These are phyloP conservation scores for Melocanna baccifera DNA, from an alignment of 176 grass and related monocot genomes.

Conservation along the genomic window DNA sequence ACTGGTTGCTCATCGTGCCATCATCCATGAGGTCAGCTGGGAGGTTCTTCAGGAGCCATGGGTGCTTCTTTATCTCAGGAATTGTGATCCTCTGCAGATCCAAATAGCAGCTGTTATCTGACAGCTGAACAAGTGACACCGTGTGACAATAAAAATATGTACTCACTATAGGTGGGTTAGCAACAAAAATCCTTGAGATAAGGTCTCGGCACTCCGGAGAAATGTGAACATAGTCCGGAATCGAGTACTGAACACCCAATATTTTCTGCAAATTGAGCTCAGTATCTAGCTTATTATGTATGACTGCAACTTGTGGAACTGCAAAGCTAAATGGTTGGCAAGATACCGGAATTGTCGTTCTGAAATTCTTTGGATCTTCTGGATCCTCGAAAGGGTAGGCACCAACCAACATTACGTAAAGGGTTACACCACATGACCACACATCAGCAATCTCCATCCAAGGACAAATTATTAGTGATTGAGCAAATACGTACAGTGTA, in stretches of 20 bases:
- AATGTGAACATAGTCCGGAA: constrained; percentile 61
- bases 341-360: constrained; percentile 62
- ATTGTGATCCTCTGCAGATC: constrained; percentile 71
- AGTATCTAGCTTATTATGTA: background rate
- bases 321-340: background rate
- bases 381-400: constrained; percentile 77
- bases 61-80: constrained; percentile 64
- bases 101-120: background rate
- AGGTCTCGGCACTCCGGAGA: constrained; percentile 48
- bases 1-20: constrained; percentile 41
- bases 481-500: background rate
- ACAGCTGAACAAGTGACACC: background rate
- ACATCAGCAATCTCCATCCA: constrained; percentile 24
- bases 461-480: no score
- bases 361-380: constrained; percentile 64
- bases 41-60: constrained; percentile 72
- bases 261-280: constrained; percentile 52
- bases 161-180: constrained; percentile 50
- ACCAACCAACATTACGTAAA: constrained; percentile 82
- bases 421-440: constrained; percentile 80
- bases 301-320: background rate
- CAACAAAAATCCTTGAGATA: constrained; percentile 60
- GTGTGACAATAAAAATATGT: background rate
- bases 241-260: constrained; percentile 55
- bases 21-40: constrained; percentile 70